Base-by-base conservation (phyloP, 2,329 filamentous ascomycete species). In the Fusarium liriodendri region DNA sequence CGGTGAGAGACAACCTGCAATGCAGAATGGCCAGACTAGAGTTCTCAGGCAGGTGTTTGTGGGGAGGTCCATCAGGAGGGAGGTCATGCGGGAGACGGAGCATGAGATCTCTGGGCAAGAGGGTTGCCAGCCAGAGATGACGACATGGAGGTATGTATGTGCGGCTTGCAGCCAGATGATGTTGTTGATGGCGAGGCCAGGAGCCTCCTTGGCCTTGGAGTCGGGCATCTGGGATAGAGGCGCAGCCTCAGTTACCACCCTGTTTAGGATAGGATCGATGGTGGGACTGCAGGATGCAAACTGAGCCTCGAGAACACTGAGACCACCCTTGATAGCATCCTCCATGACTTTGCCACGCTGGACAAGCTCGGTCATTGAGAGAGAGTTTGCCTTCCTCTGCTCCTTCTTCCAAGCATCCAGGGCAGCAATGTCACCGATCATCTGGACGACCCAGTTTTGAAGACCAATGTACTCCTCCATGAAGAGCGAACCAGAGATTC, bases 381-480 rank as follows among this genome's bases (percentile, higher is more conserved):
- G 80, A 0, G 82, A 83, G 6, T 86, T 86, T 6, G 78, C 73
- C 55, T 78, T 77, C 57, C 82, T 84, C 69, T 84, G 84, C 25
- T 85, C 80, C 73, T 86, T 85, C 80, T 91, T 92, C 86, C 87
- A 90, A 1, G 85, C 83, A 61, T 89, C 85, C 8, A 92, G 82
- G 1, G 84, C 79, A 16, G 89, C 83, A 55, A 90, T 86, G 22
- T 89, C 85, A 14, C 86, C 87, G 50, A 92, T 84, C n/a, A 85
- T 81, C 54, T 88, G 80, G 54, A 92, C 73, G 1, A 86, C 85
- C 88, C 88, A 89, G 78, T 91, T 91, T 52, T 88, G 82, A 68
- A 89, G 84, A 2, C 90, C 90, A 45, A 89, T 80, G 58, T 89
- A 86, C 35, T 87, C 84, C 58, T 87, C 85, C 64, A 91, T 82